Evolutionary conservation across 176 grass and related monocot genomes (phyloP), one percentile per base, ranked within the genome.

Genomic region (Phoenix roebelenii): DNA sequence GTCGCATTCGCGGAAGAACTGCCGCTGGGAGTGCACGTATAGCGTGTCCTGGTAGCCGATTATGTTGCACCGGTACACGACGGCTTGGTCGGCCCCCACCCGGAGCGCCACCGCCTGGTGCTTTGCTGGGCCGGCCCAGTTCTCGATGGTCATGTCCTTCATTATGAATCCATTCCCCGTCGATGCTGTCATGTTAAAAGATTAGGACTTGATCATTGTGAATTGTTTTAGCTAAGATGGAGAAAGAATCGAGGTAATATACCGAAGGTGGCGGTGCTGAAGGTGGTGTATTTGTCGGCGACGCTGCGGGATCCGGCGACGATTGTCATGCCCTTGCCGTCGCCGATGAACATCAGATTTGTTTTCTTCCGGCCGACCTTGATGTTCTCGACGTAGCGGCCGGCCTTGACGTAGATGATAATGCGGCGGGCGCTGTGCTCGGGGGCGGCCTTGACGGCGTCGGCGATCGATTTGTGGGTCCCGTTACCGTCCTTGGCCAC

Each of bases 1-100:
- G 35, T 81, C 77, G 30, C 81, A 89, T 5, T 89, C 85, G 19
- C 74, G 81, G 77, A 77, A 84, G 61, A 89, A 78, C 64, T 89
- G 81, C 35, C 85, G 66, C 61, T 78, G 85, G 30, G 84, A 81
- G 66, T 87, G 84, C 55, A 75, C 79, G 44, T 82, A 82, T 15
- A 87, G 70, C 30, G 79, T 82, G 71, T 87, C 84, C 72, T 87
- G 84, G 66, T 87, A 79, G 9, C 79, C 80, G 20, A 61, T 50
- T 22, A 89, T 59, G 69, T 67, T 73, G 80, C 85, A 77, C 16
- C 73, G 76, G 77, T 89, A 84, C 50, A 76, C 70, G 22, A 84
- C 80, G n/a, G 80, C 80, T 22, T 74, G 80, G 78, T 89, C 80
- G 15, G 69, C 85, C 63, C 76, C 74, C 14, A 83, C 64, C 9